A percentile compares a stretch with the other conserved stretches of the same genome.
Conservation (phyloP, 2,329 filamentous ascomycete species). For the Talaromyces sp. region DNA sequence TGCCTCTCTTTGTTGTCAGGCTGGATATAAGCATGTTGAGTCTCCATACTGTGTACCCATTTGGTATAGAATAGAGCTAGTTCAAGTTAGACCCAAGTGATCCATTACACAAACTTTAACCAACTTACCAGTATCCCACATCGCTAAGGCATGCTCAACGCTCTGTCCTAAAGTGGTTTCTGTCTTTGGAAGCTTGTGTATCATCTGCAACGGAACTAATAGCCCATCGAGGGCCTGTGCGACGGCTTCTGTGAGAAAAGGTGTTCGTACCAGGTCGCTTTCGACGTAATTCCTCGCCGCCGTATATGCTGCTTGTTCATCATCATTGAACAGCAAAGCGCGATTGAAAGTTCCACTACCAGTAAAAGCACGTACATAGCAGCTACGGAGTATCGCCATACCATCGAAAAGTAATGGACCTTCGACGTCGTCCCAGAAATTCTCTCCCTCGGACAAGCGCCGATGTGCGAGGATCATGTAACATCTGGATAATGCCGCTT, state of each 20-base stretch:
- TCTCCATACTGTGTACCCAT: constrained; percentile 32
- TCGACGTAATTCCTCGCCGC: constrained; percentile 27
- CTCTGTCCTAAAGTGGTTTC: constrained; percentile 33
- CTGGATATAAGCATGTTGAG: constrained; percentile 18
- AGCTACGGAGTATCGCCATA: constrained; percentile 32
- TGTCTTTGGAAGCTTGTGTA: constrained; percentile 29
- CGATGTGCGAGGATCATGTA: constrained; percentile 21
- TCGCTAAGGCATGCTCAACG: constrained; percentile 33
- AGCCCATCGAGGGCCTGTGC: constrained; percentile 30
- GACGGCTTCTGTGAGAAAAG: constrained; percentile 28
- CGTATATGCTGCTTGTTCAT: constrained; percentile 24
- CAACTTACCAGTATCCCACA: constrained; percentile 31
- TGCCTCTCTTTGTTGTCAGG: constrained; percentile 24
- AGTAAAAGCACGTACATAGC: constrained; percentile 30
- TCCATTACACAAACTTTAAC: not conserved
- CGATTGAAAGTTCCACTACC: constrained; percentile 29
- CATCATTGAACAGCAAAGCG: constrained; percentile 29
- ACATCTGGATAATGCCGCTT: constrained; percentile 29
- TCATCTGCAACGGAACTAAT: constrained; percentile 27
- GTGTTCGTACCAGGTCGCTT: constrained; percentile 24
- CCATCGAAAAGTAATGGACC: constrained; percentile 34
- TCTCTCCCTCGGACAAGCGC: not conserved
- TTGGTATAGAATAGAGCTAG: constrained; percentile 31
- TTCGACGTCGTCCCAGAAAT: constrained; percentile 20
- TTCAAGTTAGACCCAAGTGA: not conserved